Base-by-base conservation (phyloP, 2,329 filamentous ascomycete species). In the Phyllosticta citrichinensis region DNA sequence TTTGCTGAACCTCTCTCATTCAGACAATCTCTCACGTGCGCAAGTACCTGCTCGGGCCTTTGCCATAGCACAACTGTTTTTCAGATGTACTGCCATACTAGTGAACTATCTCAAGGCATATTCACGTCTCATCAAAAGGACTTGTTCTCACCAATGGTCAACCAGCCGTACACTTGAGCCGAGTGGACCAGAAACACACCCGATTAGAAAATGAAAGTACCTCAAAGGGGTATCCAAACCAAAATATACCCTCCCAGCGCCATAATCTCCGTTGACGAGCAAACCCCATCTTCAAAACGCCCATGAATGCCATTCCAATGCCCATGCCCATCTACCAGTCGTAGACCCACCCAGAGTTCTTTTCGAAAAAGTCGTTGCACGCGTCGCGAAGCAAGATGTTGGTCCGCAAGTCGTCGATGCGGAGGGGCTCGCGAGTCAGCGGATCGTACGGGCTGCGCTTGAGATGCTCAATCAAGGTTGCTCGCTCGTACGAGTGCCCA, bases 401-500 rank as follows among this genome's bases (percentile, higher is more conserved):
- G 0, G 90, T 87, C 52, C 91, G 80, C 59, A 97, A 73, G 53
- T 97, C 91, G 1, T 79, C 76, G 0, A 84, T 78, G 0, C 75
- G 75, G 56, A 97, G 79, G 0, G 87, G 84, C 64, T 91, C 87
- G 52, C 93, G 81, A 0, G 93, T 97, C 40, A 97, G 73, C 0
- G 94, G 94, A 71, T 99, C 94, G 14, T 83, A 88, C 0, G 81
- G 80, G 35, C 84, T 84, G 22, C 88, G 81, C 68, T 88, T 87
- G 25, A 99, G 79, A 70, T 97, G 91, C 73, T 96, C 91, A 69
- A 91, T 80, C 63, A 99, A 87, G 17, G 89, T 89, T 0, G 89
- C 81, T 52, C 93, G 83, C 72, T 97, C 94, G 71, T 96, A 99
- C 1, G 88, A 94, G 65, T 92, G 89, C 12, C 94, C 94, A 1